phyloP scores from a whole-genome alignment of 257 asterid genomes.

The Lycium barbarum region DNA sequence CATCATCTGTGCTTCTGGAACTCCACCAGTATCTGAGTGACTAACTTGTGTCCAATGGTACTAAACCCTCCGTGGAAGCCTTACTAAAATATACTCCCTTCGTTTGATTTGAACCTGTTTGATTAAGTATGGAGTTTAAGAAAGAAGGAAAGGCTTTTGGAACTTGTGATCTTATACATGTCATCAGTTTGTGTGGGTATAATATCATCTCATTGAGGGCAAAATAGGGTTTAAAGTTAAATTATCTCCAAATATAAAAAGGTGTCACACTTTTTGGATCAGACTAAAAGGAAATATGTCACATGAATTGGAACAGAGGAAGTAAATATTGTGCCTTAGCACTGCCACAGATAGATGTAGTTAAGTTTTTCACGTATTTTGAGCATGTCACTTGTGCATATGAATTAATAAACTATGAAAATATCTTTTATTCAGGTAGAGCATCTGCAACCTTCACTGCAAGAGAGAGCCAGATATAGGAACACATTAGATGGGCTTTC shows the following conservation, averaged over 20 bases:
- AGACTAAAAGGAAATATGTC: background rate
- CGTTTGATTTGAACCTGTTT: background rate
- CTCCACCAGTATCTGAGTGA: background rate
- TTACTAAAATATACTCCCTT: background rate
- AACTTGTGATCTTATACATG: background rate
- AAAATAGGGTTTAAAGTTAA: background rate
- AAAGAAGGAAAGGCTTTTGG: background rate
- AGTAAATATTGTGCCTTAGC: slow-evolving; percentile 16
- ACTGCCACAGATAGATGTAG: background rate
- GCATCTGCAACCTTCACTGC: slow-evolving; percentile 63
- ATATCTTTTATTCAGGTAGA: slow-evolving; percentile 65
- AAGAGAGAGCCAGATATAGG: slow-evolving; percentile 53
- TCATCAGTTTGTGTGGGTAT: background rate
- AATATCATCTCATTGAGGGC: background rate
- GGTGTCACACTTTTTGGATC: background rate
- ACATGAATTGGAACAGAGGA: background rate
- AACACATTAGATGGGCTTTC: slow-evolving; percentile 78
- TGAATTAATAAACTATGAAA: background rate
- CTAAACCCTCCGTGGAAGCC: background rate
- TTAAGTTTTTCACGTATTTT: background rate
- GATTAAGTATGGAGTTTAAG: background rate
- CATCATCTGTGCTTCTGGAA: slow-evolving; percentile 1
- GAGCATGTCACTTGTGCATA: background rate
- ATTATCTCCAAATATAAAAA: background rate
- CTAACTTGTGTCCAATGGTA: background rate